Evolutionary conservation across 2,329 filamentous ascomycete genomes (phyloP), one percentile per base, ranked within the genome.

Genomic region (Epichloe gansuensis): DNA sequence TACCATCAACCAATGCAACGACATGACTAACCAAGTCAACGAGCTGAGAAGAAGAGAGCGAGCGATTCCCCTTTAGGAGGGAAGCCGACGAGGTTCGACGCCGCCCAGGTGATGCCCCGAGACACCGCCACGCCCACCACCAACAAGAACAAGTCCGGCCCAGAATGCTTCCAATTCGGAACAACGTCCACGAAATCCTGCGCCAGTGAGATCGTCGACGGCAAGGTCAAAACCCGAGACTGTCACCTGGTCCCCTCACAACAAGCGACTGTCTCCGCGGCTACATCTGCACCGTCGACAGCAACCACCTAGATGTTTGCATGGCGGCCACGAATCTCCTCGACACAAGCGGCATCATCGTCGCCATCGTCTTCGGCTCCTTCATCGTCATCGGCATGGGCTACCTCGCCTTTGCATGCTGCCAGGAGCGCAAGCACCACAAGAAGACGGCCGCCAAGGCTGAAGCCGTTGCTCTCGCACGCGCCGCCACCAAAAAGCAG

Each of bases 381-480:
- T 66, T 63, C 54, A 59, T 74, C 55, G 62, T 65, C 56, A 44
- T 68, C 50, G 64, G 68, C 57, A 55, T 74, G 55, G 64, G 60
- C 47, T 58, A 65, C 56, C 63, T 81, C 52, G 70, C 72, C 61
- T 74, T 74, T 69, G 67, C 74, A 57, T 80, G 75, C 72, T 75
- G 72, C 69, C 67, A 68, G 56, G 77, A 81, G 58, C 68, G 72
- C 58, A 65, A 64, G 62, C 58, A 68, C 58, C 69, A 76, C 60
- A 71, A 69, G 62, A 66, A 68, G 46, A 63, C 71, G 37, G 65
- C 64, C 51, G 72, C 71, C 54, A 71, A 72, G 57, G 70, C 71
- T 54, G 76, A 80, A 65, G 74, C 74, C 45, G 71, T 71, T n/a
- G 71, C 71, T 28, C 72, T 75, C 49, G 74, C 72, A 48, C 73